Conservation (phyloP, 2,329 filamentous ascomycete genomes). For the Aspergillus terreus region DNA sequence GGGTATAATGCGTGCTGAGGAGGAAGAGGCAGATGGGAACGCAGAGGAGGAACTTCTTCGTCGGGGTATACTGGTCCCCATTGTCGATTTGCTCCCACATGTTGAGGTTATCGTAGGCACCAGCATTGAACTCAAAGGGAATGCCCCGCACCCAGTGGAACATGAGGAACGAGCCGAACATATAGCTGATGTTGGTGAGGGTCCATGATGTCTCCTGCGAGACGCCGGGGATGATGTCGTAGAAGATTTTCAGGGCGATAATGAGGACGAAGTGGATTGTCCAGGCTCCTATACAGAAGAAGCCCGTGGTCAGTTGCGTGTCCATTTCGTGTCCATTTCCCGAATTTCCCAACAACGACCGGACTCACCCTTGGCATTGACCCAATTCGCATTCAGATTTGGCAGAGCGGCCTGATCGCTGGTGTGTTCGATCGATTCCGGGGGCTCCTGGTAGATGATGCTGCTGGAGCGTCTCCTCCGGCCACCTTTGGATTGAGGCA, state of each 20-base stretch:
- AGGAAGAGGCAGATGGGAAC: conserved; percentile 94
- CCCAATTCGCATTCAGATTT: conserved; percentile 97
- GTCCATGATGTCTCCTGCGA: conserved; percentile 99
- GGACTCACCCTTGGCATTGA: conserved; percentile 92
- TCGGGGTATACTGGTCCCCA: conserved; percentile 95
- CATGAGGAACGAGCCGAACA: conserved; percentile 98
- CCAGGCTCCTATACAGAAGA: conserved; percentile 67
- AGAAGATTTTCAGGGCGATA: conserved; percentile 86
- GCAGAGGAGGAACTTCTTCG: conserved; percentile 95
- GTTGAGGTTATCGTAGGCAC: conserved; percentile 98
- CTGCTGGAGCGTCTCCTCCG: conserved; percentile 94
- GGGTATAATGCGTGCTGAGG: conserved; percentile 96
- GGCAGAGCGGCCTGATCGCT: conserved; percentile 93
- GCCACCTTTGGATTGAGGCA: conserved; percentile 62
- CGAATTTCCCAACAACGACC: background rate
- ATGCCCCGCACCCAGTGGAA: conserved; percentile 98
- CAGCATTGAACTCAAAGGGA: conserved; percentile 97
- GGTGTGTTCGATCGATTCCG: conserved; percentile 94
- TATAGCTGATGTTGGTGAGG: conserved; percentile 97
- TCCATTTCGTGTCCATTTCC: too few relatives aligned
- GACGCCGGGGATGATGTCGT: conserved; percentile 92
- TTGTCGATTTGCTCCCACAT: conserved; percentile 99
- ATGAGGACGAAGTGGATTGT: conserved; percentile 96
- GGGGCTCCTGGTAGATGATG: conserved; percentile 95
- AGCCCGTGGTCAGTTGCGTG: conserved; percentile 13